These are phyloP conservation scores for Cryptococcus hybrid DNA, from an alignment of 1,284 basidiomycete genomes.

Conservation along the genomic window DNA sequence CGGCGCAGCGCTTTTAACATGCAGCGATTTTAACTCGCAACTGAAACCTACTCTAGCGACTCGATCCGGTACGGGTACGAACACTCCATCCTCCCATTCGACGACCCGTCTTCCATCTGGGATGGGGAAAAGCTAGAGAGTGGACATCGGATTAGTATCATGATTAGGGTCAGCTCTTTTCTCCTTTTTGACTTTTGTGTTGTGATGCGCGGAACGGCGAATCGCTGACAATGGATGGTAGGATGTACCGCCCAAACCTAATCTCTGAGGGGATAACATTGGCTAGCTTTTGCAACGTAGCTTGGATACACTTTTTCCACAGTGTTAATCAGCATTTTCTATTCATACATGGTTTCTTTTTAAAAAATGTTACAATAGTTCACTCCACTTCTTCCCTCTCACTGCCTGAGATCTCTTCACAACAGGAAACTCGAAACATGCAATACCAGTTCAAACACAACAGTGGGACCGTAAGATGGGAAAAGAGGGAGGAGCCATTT, in stretches of 20 bases:
- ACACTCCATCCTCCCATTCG: slow-evolving; percentile 16
- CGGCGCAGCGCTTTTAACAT: slow-evolving; percentile 25
- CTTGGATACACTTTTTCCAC: too few relatives aligned
- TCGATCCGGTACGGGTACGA: slow-evolving; percentile 16
- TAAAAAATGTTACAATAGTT: too few relatives aligned
- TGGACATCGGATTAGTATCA: slow-evolving; percentile 20
- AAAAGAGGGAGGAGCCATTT: too few relatives aligned
- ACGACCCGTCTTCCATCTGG: slow-evolving; percentile 12
- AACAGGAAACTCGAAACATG: too few relatives aligned
- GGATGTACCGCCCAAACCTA: slow-evolving; percentile 4
- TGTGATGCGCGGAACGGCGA: background rate
- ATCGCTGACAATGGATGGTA: background rate
- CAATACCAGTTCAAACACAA: too few relatives aligned
- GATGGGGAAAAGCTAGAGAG: slow-evolving; percentile 8
- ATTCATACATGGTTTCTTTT: too few relatives aligned
- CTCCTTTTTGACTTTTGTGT: background rate
- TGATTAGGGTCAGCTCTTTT: slow-evolving; percentile 16
- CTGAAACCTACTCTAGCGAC: slow-evolving; percentile 4
- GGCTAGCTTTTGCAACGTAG: too few relatives aligned
- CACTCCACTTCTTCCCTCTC: too few relatives aligned
- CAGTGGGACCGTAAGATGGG: too few relatives aligned
- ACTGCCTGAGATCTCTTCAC: too few relatives aligned
- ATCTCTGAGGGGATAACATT: background rate
- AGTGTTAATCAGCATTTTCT: too few relatives aligned
- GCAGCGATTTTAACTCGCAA: too few relatives aligned